These are phyloP conservation scores for Calonectria ilicicola DNA, from an alignment of 2,329 filamentous ascomycete species.

Conservation along the genomic window DNA sequence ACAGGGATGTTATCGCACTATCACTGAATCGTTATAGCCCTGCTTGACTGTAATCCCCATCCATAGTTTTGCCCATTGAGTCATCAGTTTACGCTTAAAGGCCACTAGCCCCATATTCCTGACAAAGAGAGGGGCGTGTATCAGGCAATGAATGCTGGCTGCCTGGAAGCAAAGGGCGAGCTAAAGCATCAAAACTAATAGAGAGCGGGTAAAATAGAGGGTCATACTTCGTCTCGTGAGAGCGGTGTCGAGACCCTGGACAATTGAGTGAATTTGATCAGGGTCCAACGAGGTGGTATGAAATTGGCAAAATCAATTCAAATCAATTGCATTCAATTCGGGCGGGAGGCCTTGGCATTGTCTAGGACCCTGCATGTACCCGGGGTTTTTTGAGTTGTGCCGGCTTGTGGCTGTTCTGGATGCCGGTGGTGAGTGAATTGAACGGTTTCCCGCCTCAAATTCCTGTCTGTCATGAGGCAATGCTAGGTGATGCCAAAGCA, in stretches of 20 bases:
- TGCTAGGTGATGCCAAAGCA: neutral
- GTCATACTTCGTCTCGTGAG: conserved; percentile 5
- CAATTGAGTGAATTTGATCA: conserved; percentile 5
- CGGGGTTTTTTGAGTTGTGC: conserved; percentile 15
- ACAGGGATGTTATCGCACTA: too few species aligned
- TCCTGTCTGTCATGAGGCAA: conserved; percentile 23
- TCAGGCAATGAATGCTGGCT: neutral
- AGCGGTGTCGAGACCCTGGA: conserved; percentile 9
- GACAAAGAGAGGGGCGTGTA: conserved; percentile 12
- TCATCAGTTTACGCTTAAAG: conserved; percentile 11
- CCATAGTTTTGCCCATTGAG: conserved; percentile 1
- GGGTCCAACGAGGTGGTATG: neutral
- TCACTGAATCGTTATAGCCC: too few species aligned
- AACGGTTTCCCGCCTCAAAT: conserved; percentile 11
- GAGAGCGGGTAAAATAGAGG: conserved; percentile 31
- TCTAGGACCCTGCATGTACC: conserved; percentile 34
- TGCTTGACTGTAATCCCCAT: neutral
- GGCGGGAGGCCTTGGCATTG: conserved; percentile 13
- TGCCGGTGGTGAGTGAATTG: conserved; percentile 13
- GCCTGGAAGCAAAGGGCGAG: conserved; percentile 18
- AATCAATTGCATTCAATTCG: conserved; percentile 36
- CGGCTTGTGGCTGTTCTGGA: conserved; percentile 7
- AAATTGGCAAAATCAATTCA: conserved; percentile 22
- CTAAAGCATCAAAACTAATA: conserved; percentile 29
- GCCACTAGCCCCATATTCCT: conserved; percentile 4